Percentiles rank a stretch among this genome's conserved stretches.
Conservation (phyloP, 306 rosid species). For the Sindora glabra region DNA sequence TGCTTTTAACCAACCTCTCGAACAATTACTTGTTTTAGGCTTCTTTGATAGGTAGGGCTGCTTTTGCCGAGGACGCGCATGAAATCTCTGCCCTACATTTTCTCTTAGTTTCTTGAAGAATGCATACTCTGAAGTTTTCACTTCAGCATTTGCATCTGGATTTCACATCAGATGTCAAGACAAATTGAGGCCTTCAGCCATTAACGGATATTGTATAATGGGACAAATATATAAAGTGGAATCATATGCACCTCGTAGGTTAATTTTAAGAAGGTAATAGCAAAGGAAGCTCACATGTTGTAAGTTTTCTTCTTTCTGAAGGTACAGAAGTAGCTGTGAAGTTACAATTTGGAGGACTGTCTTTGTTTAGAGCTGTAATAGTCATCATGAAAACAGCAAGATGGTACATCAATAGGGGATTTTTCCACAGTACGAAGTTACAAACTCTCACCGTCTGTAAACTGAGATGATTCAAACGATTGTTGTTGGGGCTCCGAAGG, state of each 20-base stretch:
- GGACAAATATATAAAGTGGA: too few relatives aligned
- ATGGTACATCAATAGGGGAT: too few relatives aligned
- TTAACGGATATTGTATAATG: too few relatives aligned
- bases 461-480: too few relatives aligned
- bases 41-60: constrained; percentile 18
- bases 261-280: neutral
- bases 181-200: too few relatives aligned
- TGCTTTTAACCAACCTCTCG: constrained; percentile 29
- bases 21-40: constrained; percentile 21
- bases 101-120: constrained; percentile 71
- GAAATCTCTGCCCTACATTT: constrained; percentile 27
- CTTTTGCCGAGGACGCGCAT: constrained; percentile 13
- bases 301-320: constrained; percentile 4
- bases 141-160: constrained; percentile 26
- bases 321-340: constrained; percentile 9
- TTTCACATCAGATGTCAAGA: constrained; percentile 13
- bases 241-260: too few relatives aligned
- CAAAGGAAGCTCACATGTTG: constrained; percentile 10
- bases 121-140: constrained; percentile 82
- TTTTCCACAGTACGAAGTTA: too few relatives aligned
- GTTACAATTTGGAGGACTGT: neutral
- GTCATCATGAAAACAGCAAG: too few relatives aligned
- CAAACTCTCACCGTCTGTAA: too few relatives aligned
- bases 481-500: too few relatives aligned
- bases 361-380: constrained; percentile 15